Conservation (phyloP, 495 filamentous ascomycete species). For the Oidiodendron maius region DNA sequence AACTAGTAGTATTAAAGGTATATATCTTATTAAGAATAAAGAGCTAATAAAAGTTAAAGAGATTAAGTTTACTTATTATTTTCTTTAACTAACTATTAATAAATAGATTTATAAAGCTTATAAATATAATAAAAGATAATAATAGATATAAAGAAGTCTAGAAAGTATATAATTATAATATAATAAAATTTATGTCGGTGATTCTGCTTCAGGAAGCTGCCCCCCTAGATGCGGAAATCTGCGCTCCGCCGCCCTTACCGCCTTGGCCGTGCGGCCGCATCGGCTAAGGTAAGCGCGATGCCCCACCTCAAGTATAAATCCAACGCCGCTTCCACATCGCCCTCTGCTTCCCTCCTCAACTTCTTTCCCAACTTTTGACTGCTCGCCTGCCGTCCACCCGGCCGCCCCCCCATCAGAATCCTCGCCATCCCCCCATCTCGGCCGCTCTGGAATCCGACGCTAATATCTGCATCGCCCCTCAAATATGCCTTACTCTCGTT, state of each 20-base stretch:
- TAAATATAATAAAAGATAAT: no score
- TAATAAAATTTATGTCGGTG: background rate
- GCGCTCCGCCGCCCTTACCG: background rate
- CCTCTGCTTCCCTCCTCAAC: background rate
- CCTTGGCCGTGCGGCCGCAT: background rate
- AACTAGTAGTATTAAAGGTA: no score
- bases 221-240: background rate
- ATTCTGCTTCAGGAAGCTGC: background rate
- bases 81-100: no score
- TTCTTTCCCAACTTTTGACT: background rate
- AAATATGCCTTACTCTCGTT: background rate
- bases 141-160: no score
- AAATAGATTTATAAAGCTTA: no score
- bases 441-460: background rate
- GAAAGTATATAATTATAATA: no score
- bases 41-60: no score
- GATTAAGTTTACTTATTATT: no score
- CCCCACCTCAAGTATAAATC: background rate
- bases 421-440: background rate
- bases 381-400: background rate
- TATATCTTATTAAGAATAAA: no score
- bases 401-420: no score
- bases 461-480: background rate
- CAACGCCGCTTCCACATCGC: background rate
- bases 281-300: background rate